Percentiles rank a stretch among this genome's conserved stretches.
Conservation (phyloP, 163 green algal species). For the Coccomyxa subellipsoidea region DNA sequence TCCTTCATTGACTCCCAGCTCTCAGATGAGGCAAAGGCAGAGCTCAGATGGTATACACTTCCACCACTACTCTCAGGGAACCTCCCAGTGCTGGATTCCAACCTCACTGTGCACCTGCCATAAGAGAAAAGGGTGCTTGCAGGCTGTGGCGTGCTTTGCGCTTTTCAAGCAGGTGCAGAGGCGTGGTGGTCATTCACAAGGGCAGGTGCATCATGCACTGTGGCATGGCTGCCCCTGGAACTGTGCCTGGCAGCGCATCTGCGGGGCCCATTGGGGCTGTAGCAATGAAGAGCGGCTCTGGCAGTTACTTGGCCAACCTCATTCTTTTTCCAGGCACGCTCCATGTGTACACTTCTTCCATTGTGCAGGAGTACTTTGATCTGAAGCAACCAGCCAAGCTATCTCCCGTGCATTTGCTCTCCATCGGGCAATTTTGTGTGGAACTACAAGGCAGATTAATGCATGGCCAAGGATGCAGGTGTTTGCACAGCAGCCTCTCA, state of each 20-base stretch:
- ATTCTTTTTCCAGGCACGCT: slow-evolving; percentile 67
- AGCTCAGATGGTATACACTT: slow-evolving; percentile 49
- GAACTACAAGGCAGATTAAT: not conserved
- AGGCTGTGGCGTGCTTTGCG: slow-evolving; percentile 62
- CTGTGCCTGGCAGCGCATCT: slow-evolving; percentile 30
- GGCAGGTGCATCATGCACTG: slow-evolving; percentile 58
- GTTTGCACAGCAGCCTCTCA: no score
- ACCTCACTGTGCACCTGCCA: not conserved
- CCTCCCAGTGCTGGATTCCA: not conserved
- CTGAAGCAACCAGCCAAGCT: not conserved
- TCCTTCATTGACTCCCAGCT: slow-evolving; percentile 21
- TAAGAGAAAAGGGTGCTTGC: not conserved
- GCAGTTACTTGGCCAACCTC: slow-evolving; percentile 85
- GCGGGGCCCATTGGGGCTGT: slow-evolving; percentile 56
- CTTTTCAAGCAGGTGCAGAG: slow-evolving; percentile 43
- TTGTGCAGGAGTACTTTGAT: no score
- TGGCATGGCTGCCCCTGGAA: slow-evolving; percentile 32
- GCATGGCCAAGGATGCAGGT: no score
- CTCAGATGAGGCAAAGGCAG: slow-evolving; percentile 17
- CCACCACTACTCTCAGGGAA: no score
- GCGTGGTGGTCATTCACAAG: slow-evolving; percentile 66
- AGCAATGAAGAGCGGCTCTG: slow-evolving; percentile 52
- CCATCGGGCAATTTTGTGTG: not conserved
- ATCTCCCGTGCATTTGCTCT: not conserved
- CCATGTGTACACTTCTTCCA: not conserved